phyloP scores from a whole-genome alignment of 495 filamentous ascomycete species.

The Daldinia concentrica region DNA sequence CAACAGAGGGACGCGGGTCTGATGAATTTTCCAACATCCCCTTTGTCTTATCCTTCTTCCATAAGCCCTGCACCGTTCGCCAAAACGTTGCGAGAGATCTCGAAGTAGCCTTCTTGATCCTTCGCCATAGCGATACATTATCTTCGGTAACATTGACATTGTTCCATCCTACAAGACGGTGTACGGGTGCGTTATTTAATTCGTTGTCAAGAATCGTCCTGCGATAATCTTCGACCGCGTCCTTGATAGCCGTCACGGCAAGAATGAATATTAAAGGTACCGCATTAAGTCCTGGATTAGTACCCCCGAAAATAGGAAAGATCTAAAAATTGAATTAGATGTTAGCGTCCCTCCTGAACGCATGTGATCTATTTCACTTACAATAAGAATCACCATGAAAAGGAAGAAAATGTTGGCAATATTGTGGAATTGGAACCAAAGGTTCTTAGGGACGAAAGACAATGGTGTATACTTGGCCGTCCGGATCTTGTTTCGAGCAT shows the following conservation, averaged over 20 bases:
- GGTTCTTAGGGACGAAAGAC: conserved; percentile 96
- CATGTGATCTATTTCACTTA: conserved; percentile 59
- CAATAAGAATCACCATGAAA: conserved; percentile 91
- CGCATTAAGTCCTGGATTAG: conserved; percentile 88
- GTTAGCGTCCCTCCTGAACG: conserved; percentile 9
- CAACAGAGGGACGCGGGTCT: conserved; percentile 70
- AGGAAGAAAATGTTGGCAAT: conserved; percentile 99
- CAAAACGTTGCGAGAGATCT: conserved; percentile 67
- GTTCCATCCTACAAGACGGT: conserved; percentile 84
- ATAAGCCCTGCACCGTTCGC: conserved; percentile 50
- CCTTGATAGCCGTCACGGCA: conserved; percentile 89
- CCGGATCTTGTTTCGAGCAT: conserved; percentile 93
- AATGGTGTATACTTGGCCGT: conserved; percentile 97
- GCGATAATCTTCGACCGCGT: conserved; percentile 97
- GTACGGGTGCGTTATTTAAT: conserved; percentile 95
- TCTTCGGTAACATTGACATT: conserved; percentile 95
- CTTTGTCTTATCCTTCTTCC: conserved; percentile 55
- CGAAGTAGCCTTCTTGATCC: conserved; percentile 88
- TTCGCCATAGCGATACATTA: conserved; percentile 85
- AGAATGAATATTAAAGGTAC: conserved; percentile 95
- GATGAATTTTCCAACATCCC: conserved; percentile 18
- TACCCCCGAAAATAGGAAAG: conserved; percentile 93
- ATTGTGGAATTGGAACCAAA: conserved; percentile 98
- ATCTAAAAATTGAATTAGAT: conserved; percentile 65
- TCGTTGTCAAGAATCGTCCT: conserved; percentile 91